Evolutionary conservation across 2,329 filamentous ascomycete genomes (phyloP).

Genomic region (Stenocarpella maydis): DNA sequence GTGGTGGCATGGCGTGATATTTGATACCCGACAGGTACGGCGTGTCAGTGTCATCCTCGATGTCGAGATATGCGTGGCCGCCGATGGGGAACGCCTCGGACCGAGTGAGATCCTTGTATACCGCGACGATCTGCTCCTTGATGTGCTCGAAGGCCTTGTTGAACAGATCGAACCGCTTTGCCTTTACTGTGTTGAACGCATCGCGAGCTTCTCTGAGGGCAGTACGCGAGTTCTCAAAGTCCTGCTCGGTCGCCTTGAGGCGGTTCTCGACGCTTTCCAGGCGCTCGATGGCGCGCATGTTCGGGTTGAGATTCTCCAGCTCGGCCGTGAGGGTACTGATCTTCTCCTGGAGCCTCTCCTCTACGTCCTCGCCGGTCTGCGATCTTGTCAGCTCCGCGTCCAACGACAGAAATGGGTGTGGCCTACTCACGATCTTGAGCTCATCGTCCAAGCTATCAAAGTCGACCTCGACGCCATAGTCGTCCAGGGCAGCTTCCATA

Average conservation of each 20-base stretch:
- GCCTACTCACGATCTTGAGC: slow-evolving; percentile 72
- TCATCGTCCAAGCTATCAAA: slow-evolving; percentile 85
- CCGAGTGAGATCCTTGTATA: slow-evolving; percentile 94
- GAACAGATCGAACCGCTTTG: slow-evolving; percentile 87
- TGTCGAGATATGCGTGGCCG: slow-evolving; percentile 87
- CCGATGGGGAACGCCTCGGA: slow-evolving; percentile 93
- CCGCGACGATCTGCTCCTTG: slow-evolving; percentile 89
- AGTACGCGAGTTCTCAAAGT: slow-evolving; percentile 85
- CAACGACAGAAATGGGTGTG: background rate
- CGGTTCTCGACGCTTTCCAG: slow-evolving; percentile 85
- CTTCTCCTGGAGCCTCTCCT: slow-evolving; percentile 79
- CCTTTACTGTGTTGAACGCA: slow-evolving; percentile 84
- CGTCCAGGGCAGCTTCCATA: slow-evolving; percentile 74
- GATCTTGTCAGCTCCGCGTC: slow-evolving; percentile 41
- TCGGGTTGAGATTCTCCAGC: slow-evolving; percentile 93
- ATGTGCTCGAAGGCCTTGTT: slow-evolving; percentile 96
- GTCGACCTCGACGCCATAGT: slow-evolving; percentile 91
- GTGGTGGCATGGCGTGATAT: slow-evolving; percentile 97
- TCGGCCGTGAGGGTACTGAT: slow-evolving; percentile 78
- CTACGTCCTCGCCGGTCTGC: slow-evolving; percentile 74
- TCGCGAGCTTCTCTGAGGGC: slow-evolving; percentile 79
- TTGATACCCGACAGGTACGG: slow-evolving; percentile 96
- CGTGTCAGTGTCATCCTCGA: slow-evolving; percentile 92
- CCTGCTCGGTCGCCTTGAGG: slow-evolving; percentile 83
- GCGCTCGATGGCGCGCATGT: slow-evolving; percentile 94